A percentile compares a stretch with the other conserved stretches of the same genome.
phyloP scores from a whole-genome alignment of 306 rosid species.

The Hylodesmum podocarpum region DNA sequence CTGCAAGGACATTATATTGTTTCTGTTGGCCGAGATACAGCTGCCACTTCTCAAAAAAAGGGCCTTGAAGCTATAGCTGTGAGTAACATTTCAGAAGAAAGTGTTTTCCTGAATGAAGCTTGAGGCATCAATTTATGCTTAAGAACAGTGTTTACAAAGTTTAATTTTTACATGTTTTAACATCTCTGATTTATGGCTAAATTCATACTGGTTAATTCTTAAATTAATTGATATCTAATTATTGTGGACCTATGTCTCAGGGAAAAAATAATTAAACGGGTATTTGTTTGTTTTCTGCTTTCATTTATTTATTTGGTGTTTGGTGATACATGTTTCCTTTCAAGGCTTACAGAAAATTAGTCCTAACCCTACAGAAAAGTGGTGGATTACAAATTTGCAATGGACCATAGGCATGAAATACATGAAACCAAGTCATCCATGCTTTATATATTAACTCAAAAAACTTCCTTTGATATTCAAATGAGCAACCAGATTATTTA shows the following conservation, averaged over 20 bases:
- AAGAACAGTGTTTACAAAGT: background rate
- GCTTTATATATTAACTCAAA: background rate
- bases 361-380: slow-evolving; percentile 12
- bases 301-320: background rate
- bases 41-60: slow-evolving; percentile 69
- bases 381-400: slow-evolving; percentile 28
- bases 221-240: slow-evolving; percentile 6
- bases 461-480: slow-evolving; percentile 6
- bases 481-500: slow-evolving; percentile 20
- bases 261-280: background rate
- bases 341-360: background rate
- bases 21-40: slow-evolving; percentile 70
- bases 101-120: background rate
- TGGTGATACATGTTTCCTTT: background rate
- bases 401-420: background rate
- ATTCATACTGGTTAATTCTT: slow-evolving; percentile 12
- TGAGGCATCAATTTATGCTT: slow-evolving; percentile 26
- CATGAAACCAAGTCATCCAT: slow-evolving; percentile 4
- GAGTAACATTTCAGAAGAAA: slow-evolving; percentile 45
- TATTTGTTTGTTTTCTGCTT: background rate
- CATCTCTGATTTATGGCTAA: background rate
- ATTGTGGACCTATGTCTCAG: slow-evolving; percentile 8
- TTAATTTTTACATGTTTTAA: slow-evolving; percentile 18
- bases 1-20: slow-evolving; percentile 96
- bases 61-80: slow-evolving; percentile 96